A percentile compares a stretch with the other conserved stretches of the same genome.
Evolutionary conservation across 202 grass and related monocot genomes (phyloP).

Genomic region (Sporobolus alterniflorus): DNA sequence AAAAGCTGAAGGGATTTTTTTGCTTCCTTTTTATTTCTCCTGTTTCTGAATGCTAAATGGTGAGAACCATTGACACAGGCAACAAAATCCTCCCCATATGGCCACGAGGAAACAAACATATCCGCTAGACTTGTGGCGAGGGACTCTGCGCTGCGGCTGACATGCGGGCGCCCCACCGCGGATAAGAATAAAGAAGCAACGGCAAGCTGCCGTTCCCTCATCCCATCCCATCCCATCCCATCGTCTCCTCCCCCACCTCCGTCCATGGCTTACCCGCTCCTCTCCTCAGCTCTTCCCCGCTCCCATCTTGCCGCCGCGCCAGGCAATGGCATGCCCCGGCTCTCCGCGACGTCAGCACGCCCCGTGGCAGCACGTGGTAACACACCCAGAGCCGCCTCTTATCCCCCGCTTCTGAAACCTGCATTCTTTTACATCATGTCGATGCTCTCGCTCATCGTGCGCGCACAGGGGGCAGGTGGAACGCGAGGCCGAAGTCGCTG

Average conservation of each 20-base stretch:
- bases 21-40: too few species aligned
- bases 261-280: conserved; percentile 36
- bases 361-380: not conserved
- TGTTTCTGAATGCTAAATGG: too few species aligned
- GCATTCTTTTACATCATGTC: not conserved
- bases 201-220: not conserved
- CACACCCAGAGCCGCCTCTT: not conserved
- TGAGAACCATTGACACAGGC: too few species aligned
- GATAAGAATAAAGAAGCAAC: conserved; percentile 29
- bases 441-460: not conserved
- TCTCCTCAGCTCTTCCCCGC: conserved; percentile 9
- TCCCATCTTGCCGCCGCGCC: not conserved
- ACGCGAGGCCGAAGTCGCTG: conserved; percentile 23
- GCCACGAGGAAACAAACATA: too few species aligned
- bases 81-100: too few species aligned
- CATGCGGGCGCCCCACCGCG: not conserved
- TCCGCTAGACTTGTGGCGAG: too few species aligned
- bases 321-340: not conserved
- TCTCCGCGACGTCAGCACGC: not conserved
- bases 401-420: not conserved
- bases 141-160: too few species aligned
- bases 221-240: not conserved
- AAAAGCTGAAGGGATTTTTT: too few species aligned
- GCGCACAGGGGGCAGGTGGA: conserved; percentile 18
- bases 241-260: not conserved